Evolutionary conservation across 2,329 filamentous ascomycete genomes (phyloP), one percentile per base, ranked within the genome.

Genomic region (Ophiocordyceps australis): DNA sequence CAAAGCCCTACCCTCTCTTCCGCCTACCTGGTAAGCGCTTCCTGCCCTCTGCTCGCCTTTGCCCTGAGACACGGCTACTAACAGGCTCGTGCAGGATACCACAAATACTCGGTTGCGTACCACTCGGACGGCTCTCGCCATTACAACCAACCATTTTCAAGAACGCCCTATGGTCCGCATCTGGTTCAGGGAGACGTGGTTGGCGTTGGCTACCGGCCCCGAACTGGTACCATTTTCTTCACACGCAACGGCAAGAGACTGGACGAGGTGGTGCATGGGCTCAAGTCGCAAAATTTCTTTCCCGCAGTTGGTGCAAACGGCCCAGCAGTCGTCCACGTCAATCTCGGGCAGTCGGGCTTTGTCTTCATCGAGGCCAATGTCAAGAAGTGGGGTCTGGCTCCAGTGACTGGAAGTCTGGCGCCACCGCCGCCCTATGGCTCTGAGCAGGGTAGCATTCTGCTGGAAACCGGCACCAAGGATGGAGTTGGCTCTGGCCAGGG

Each of bases 331-430:
- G 70, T 98, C 2, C 86, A 98, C 46, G 89, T 95, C 45, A 98
- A 98, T 49, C 91, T 98, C 47, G 89, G 89, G 7, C 89, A 98
- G 48, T 81, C 89, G 43, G 89, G 89, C 18, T 98, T 95, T 45
- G 89, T 98, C 25, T 98, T 95, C 45, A 95, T 98, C 39, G 89
- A 98, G 53, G 89, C 86, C 33, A 98, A 98, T 42, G 89, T 98
- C 32, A 98, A 98, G 70, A 98, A 95, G 61, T 98, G 89, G 89
- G 89, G 89, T 3, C 59, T 98, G 28, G 89, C 89, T 24, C 89
- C 89, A 5, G 91, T 91, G 66, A 94, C 82, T 2, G 89, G 89
- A 31, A 93, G 82, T 42, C 62, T 98, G 31, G 89, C 89, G 16
- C 89, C 89, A 11, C 89, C 89, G 22, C 89, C 89, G 26, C 89